Percentiles rank a stretch among this genome's conserved stretches.
Conservation (phyloP, 1,284 basidiomycete species). For the Malassezia furfur region DNA sequence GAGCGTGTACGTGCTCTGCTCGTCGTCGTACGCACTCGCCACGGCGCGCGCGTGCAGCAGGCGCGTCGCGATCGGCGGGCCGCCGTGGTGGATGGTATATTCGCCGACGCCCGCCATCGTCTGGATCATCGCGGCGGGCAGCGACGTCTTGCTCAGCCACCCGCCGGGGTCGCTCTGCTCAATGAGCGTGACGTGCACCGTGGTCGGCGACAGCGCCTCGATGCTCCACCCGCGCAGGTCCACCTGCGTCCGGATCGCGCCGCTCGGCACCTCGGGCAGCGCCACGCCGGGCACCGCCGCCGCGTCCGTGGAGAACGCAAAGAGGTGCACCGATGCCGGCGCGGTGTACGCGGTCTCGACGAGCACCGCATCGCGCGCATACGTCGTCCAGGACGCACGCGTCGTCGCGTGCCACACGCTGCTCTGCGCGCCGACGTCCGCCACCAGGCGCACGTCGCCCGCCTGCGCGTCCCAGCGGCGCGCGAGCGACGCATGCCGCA, state of each 20-base stretch:
- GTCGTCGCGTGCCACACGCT: slow-evolving; percentile 51
- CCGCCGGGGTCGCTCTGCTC: slow-evolving; percentile 96
- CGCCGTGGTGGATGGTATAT: slow-evolving; percentile 83
- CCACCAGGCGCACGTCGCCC: slow-evolving; percentile 72
- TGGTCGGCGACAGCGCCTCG: slow-evolving; percentile 86
- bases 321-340: slow-evolving; percentile 78
- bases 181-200: slow-evolving; percentile 82
- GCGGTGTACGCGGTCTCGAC: slow-evolving; percentile 96
- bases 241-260: slow-evolving; percentile 81
- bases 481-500: slow-evolving; percentile 71
- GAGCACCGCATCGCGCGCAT: slow-evolving; percentile 75
- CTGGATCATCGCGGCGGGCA: slow-evolving; percentile 68
- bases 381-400: slow-evolving; percentile 34
- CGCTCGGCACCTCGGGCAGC: slow-evolving; percentile 60
- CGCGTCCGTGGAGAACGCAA: slow-evolving; percentile 83
- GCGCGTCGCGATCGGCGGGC: slow-evolving; percentile 77
- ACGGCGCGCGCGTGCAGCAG: slow-evolving; percentile 67
- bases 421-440: slow-evolving; percentile 68
- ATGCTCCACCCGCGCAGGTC: slow-evolving; percentile 96
- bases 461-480: slow-evolving; percentile 81
- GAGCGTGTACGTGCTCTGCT: slow-evolving; percentile 68
- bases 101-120: slow-evolving; percentile 79
- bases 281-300: slow-evolving; percentile 61
- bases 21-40: slow-evolving; percentile 73
- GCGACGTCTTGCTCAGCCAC: slow-evolving; percentile 89